phyloP scores from a whole-genome alignment of 2,329 filamentous ascomycete genomes.

The Hymenoscyphus linearis region DNA sequence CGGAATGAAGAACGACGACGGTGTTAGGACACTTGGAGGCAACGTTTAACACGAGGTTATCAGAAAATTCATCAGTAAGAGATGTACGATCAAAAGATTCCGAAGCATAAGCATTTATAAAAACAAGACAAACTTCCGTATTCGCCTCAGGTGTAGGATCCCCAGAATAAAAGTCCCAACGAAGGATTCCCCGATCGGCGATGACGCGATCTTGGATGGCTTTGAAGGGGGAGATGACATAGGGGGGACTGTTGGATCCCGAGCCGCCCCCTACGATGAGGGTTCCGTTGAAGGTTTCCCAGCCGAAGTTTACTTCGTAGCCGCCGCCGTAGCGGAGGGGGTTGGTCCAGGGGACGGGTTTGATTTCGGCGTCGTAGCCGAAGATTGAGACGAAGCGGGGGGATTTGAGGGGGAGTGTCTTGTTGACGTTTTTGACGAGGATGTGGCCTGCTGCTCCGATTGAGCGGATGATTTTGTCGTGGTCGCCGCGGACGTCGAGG shows the following conservation, averaged over 20 bases:
- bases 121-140: slow-evolving; percentile 59
- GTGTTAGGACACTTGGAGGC: slow-evolving; percentile 50
- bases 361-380: slow-evolving; percentile 55
- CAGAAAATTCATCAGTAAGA: slow-evolving; percentile 12
- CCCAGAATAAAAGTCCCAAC: slow-evolving; percentile 3
- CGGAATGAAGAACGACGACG: slow-evolving; percentile 57
- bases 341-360: slow-evolving; percentile 2
- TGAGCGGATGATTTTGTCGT: slow-evolving; percentile 48
- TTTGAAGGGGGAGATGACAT: slow-evolving; percentile 2
- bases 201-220: slow-evolving; percentile 3
- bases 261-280: slow-evolving; percentile 1
- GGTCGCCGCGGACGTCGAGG: slow-evolving; percentile 65
- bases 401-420: slow-evolving; percentile 57
- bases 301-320: slow-evolving; percentile 34
- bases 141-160: slow-evolving; percentile 1
- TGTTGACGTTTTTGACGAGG: slow-evolving; percentile 67
- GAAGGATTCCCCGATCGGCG: not conserved
- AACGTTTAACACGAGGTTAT: slow-evolving; percentile 1
- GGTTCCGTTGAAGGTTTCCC: slow-evolving; percentile 32
- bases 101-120: slow-evolving; percentile 56
- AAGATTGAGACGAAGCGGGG: slow-evolving; percentile 53
- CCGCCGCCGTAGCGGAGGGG: not conserved
- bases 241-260: not conserved
- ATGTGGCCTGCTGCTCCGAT: slow-evolving; percentile 54
- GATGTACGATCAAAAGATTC: slow-evolving; percentile 37